These are phyloP conservation scores for Symmetrospora coprosmae DNA, from an alignment of 768 basidiomycete species.

Conservation along the genomic window DNA sequence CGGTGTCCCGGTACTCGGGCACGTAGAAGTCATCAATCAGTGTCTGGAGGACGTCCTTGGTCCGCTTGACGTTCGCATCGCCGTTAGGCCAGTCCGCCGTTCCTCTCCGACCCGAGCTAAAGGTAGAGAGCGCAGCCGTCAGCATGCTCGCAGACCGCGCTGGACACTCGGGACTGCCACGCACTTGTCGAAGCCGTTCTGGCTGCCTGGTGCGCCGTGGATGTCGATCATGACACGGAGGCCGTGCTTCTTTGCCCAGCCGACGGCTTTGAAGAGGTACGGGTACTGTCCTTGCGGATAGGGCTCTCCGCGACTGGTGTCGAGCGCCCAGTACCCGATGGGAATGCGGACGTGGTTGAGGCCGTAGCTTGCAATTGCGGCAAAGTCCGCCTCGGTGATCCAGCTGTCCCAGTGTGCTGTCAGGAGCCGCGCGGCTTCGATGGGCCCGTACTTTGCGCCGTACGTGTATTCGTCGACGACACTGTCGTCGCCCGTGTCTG, in stretches of 20 bases:
- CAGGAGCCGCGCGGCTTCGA: neutral
- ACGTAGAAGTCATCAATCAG: slow-evolving; percentile 22
- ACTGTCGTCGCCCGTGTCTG: slow-evolving; percentile 48
- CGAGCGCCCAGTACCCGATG: slow-evolving; percentile 17
- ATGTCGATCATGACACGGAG: slow-evolving; percentile 16
- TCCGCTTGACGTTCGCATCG: slow-evolving; percentile 18
- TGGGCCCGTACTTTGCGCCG: neutral
- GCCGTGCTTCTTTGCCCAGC: slow-evolving; percentile 17
- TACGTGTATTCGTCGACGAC: slow-evolving; percentile 55
- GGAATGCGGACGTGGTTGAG: slow-evolving; percentile 20
- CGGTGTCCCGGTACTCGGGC: slow-evolving; percentile 1
- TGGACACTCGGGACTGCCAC: neutral
- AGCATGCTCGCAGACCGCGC: neutral
- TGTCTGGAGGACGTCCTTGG: slow-evolving; percentile 10
- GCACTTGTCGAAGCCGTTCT: slow-evolving; percentile 23
- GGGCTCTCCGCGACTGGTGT: neutral
- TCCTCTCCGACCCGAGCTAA: slow-evolving; percentile 13
- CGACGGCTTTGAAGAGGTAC: slow-evolving; percentile 16
- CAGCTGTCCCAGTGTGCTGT: slow-evolving; percentile 22
- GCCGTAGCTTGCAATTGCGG: neutral
- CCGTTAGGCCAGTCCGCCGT: slow-evolving; percentile 9
- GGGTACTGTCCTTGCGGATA: slow-evolving; percentile 7
- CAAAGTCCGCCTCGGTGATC: slow-evolving; percentile 22
- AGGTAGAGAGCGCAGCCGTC: neutral
- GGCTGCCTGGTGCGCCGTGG: slow-evolving; percentile 19